A percentile compares a stretch with the other conserved stretches of the same genome.
Conservation (phyloP, 306 rosid genomes). For the Astragalus glycyphyllos region DNA sequence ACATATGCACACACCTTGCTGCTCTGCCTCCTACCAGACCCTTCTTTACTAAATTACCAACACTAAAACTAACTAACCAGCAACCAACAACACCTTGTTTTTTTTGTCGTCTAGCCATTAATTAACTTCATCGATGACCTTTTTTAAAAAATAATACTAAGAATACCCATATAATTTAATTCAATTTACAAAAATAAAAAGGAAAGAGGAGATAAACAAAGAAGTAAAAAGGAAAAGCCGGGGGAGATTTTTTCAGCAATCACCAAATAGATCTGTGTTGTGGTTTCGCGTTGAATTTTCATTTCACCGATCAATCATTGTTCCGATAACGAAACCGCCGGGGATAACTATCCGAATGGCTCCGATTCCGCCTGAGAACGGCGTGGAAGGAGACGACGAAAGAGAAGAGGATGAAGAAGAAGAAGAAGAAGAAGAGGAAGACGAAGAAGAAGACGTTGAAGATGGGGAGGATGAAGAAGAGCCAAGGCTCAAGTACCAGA, state of each 20-base stretch:
- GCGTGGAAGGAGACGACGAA: conserved; percentile 90
- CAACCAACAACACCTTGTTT: too few relatives aligned
- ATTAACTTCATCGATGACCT: neutral
- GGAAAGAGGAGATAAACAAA: neutral
- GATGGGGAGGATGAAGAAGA: conserved; percentile 73
- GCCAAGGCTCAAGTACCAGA: conserved; percentile 96
- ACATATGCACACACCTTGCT: neutral
- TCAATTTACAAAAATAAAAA: conserved; percentile 3
- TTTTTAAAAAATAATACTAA: neutral
- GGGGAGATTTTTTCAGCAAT: conserved; percentile 28
- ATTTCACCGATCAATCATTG: neutral
- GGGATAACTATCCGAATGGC: conserved; percentile 68
- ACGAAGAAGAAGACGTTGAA: conserved; percentile 54
- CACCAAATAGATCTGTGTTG: conserved; percentile 42
- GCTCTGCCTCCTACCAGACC: neutral
- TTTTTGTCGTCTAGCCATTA: conserved; percentile 12
- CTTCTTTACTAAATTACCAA: too few relatives aligned
- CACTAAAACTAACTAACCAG: too few relatives aligned
- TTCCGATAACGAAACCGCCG: conserved; percentile 40
- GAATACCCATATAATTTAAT: neutral
- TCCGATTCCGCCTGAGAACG: conserved; percentile 81
- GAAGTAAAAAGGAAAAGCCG: neutral
- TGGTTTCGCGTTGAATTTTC: conserved; percentile 1
- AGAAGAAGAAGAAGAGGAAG: conserved; percentile 63
- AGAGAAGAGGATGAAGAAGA: conserved; percentile 81